phyloP scores from a whole-genome alignment of 208 protist genomes.

The Angomonas deanei region DNA sequence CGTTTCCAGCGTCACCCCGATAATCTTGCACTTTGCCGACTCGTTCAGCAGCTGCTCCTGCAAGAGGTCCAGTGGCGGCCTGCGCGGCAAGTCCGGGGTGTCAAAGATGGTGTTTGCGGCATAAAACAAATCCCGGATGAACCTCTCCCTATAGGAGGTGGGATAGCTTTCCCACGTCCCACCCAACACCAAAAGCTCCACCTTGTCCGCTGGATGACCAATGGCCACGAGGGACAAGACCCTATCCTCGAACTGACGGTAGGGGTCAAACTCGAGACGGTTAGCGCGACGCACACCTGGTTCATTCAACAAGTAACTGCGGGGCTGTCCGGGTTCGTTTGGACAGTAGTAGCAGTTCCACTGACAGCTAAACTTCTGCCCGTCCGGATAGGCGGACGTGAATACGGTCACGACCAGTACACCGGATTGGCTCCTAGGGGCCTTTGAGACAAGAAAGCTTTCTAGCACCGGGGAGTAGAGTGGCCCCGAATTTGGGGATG shows the following conservation, averaged over 20 bases:
- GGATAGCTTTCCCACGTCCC: slow-evolving; percentile 99
- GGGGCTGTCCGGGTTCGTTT: slow-evolving; percentile 87
- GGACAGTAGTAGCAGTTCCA: slow-evolving; percentile 94
- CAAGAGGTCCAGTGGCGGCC: slow-evolving; percentile 50
- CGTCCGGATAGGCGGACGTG: slow-evolving; percentile 82
- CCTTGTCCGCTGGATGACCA: slow-evolving; percentile 91
- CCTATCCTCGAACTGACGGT: slow-evolving; percentile 79
- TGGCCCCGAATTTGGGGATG: neutral
- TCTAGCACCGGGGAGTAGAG: slow-evolving; percentile 27
- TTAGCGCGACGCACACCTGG: slow-evolving; percentile 87
- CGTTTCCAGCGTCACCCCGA: slow-evolving; percentile 99
- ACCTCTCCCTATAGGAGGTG: slow-evolving; percentile 87
- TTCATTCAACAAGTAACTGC: slow-evolving; percentile 88
- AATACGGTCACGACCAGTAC: slow-evolving; percentile 91
- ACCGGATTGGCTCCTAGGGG: slow-evolving; percentile 82
- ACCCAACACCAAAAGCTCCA: slow-evolving; percentile 99
- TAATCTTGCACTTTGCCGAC: slow-evolving; percentile 91
- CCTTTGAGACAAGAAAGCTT: slow-evolving; percentile 76
- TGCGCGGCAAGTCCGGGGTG: slow-evolving; percentile 11
- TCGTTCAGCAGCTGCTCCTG: slow-evolving; percentile 93
- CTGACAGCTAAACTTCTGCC: slow-evolving; percentile 84
- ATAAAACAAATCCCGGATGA: slow-evolving; percentile 88
- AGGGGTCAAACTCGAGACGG: slow-evolving; percentile 68
- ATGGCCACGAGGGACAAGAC: slow-evolving; percentile 74
- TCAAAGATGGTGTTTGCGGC: slow-evolving; percentile 83